A percentile compares a stretch with the other conserved stretches of the same genome.
Evolutionary conservation across 179 eudicot genomes (phyloP).

Genomic region (Beta corolliflora): DNA sequence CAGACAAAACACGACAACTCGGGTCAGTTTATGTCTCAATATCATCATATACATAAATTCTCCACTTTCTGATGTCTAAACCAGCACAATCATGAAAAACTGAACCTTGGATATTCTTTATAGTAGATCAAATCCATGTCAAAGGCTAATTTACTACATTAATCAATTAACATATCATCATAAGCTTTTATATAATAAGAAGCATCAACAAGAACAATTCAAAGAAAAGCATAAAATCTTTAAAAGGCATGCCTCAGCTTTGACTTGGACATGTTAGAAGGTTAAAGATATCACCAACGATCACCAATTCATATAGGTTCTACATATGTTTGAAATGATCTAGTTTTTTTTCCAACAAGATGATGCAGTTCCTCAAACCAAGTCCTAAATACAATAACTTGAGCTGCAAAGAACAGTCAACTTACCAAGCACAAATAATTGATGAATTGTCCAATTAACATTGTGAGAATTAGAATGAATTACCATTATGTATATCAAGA

Average conservation of each 20-base stretch:
- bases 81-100: not conserved
- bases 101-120: not conserved
- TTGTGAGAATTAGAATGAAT: not conserved
- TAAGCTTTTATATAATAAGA: not conserved
- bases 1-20: conserved; percentile 21
- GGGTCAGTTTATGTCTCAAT: conserved; percentile 13
- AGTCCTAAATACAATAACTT: not conserved
- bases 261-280: not conserved
- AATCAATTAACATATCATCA: not conserved
- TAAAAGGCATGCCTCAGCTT: not conserved
- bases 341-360: not conserved
- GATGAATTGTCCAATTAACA: not conserved
- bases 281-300: not conserved
- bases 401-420: not conserved
- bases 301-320: not conserved
- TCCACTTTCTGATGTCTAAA: not conserved
- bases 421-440: not conserved
- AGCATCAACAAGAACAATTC: not conserved
- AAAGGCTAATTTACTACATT: not conserved
- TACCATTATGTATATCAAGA: not conserved
- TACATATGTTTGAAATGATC: not conserved
- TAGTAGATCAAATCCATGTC: not conserved
- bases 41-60: not conserved
- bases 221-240: not conserved
- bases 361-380: not conserved